These are phyloP conservation scores for Calonectria henricotiae DNA, from an alignment of 2,329 filamentous ascomycete species.

Conservation along the genomic window DNA sequence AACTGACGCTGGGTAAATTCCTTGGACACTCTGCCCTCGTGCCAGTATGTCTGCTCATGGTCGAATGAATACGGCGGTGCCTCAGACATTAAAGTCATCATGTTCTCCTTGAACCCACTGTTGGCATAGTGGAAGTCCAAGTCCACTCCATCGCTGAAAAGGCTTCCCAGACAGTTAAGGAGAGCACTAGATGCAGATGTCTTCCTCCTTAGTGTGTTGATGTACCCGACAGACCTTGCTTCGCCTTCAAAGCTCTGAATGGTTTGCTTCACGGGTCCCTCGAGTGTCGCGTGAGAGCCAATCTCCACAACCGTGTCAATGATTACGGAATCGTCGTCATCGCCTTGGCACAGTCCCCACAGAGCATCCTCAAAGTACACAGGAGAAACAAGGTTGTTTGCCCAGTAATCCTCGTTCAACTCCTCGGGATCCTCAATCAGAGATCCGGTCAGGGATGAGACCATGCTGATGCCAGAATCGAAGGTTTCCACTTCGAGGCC, in stretches of 20 bases:
- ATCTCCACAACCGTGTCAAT: constrained; percentile 55
- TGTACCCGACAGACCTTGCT: constrained; percentile 59
- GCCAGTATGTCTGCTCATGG: constrained; percentile 16
- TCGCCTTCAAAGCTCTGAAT: constrained; percentile 55
- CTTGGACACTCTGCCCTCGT: constrained; percentile 13
- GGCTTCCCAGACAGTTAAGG: constrained; percentile 52
- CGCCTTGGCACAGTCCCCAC: constrained; percentile 15
- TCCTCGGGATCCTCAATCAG: constrained; percentile 28
- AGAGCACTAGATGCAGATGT: constrained; percentile 56
- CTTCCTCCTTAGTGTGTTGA: constrained; percentile 60
- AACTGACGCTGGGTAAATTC: constrained; percentile 30
- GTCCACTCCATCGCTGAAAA: constrained; percentile 62
- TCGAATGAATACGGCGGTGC: constrained; percentile 27
- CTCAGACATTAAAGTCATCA: constrained; percentile 59
- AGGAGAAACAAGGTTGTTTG: constrained; percentile 31
- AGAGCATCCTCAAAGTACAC: constrained; percentile 34
- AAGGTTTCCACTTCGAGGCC: constrained; percentile 16
- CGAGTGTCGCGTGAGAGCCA: constrained; percentile 66
- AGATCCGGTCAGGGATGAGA: constrained; percentile 33
- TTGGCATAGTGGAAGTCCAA: constrained; percentile 58
- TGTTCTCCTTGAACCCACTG: constrained; percentile 47
- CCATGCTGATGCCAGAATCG: constrained; percentile 14
- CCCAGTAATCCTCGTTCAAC: constrained; percentile 33
- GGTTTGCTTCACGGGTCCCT: constrained; percentile 66
- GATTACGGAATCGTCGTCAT: constrained; percentile 22